Evolutionary conservation across 2,329 filamentous ascomycete genomes (phyloP).

Genomic region (Ascochyta clinopodiicola): DNA sequence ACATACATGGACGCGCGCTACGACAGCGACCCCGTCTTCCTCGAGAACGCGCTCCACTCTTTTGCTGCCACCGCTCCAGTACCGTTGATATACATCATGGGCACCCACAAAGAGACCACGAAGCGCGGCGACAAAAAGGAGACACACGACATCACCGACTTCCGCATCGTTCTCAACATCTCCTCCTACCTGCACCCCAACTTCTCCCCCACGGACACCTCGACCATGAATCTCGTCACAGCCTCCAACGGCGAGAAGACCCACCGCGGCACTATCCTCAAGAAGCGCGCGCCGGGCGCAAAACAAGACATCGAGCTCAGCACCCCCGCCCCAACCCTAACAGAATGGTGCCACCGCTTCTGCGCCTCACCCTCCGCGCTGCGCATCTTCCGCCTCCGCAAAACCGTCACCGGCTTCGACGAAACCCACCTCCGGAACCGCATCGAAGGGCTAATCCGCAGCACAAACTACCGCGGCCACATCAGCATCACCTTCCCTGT

Average conservation of each 20-base stretch:
- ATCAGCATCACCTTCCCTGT: constrained; percentile 66
- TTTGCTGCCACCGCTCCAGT: constrained; percentile 38
- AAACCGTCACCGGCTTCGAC: constrained; percentile 67
- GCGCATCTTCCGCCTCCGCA: constrained; percentile 57
- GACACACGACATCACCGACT: constrained; percentile 45
- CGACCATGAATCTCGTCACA: constrained; percentile 47
- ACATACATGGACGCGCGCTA: constrained; percentile 40
- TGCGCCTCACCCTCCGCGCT: constrained; percentile 64
- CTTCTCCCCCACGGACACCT: constrained; percentile 24
- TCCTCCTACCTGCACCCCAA: constrained; percentile 35
- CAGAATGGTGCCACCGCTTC: constrained; percentile 73
- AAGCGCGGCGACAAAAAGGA: constrained; percentile 47
- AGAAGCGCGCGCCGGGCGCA: constrained; percentile 57
- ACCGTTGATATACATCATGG: constrained; percentile 49
- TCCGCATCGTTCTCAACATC: constrained; percentile 46
- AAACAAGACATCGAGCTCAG: constrained; percentile 57
- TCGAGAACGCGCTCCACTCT: constrained; percentile 37
- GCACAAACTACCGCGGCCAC: constrained; percentile 72
- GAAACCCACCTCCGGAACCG: constrained; percentile 58
- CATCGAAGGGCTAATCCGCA: constrained; percentile 64
- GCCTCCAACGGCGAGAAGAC: constrained; percentile 66
- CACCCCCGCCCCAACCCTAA: constrained; percentile 49
- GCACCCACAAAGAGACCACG: constrained; percentile 45
- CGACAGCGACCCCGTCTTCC: constrained; percentile 41
- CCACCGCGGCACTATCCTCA: constrained; percentile 68